Conservation (phyloP, 208 protist species). For the Baffinella frigidus region DNA sequence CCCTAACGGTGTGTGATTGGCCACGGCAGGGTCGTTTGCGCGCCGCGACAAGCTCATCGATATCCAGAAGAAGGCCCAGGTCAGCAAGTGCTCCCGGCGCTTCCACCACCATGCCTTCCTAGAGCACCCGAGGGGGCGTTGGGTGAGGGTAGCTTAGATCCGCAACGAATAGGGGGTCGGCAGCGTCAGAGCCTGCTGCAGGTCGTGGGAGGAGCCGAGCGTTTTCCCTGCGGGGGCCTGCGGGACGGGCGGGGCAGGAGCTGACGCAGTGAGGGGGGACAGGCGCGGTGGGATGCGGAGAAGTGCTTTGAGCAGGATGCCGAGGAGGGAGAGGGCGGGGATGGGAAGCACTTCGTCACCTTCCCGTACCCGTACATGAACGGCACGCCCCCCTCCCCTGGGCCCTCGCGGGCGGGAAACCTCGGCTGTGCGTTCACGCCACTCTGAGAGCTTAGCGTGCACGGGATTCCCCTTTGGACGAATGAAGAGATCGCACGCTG, state of each 20-base stretch:
- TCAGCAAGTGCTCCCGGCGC: neutral
- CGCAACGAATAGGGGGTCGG: too few species aligned
- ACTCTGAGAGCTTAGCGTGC: conserved; percentile 26
- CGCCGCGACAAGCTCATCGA: conserved; percentile 78
- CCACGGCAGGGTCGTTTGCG: conserved; percentile 5
- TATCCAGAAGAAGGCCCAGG: conserved; percentile 75
- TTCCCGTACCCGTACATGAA: conserved; percentile 99
- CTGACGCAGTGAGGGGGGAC: conserved; percentile 62
- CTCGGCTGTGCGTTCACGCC: conserved; percentile 21
- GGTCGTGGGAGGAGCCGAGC: too few species aligned
- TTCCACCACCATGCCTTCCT: too few species aligned
- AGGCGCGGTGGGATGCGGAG: conserved; percentile 77
- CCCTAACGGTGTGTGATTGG: too few species aligned
- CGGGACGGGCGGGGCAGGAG: too few species aligned
- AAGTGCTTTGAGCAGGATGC: conserved; percentile 82
- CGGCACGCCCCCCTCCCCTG: too few species aligned
- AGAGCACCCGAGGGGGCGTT: too few species aligned
- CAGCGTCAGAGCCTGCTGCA: too few species aligned
- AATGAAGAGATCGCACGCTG: conserved; percentile 75
- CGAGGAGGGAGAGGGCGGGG: conserved; percentile 34
- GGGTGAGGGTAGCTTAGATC: too few species aligned
- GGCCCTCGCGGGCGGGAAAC: too few species aligned
- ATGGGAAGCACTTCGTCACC: conserved; percentile 93
- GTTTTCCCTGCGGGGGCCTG: too few species aligned
- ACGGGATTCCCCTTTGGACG: neutral